Percentiles rank a stretch among this genome's conserved stretches.
phyloP scores from a whole-genome alignment of 352 stramenopile genomes.

The Globisporangium perplexum region DNA sequence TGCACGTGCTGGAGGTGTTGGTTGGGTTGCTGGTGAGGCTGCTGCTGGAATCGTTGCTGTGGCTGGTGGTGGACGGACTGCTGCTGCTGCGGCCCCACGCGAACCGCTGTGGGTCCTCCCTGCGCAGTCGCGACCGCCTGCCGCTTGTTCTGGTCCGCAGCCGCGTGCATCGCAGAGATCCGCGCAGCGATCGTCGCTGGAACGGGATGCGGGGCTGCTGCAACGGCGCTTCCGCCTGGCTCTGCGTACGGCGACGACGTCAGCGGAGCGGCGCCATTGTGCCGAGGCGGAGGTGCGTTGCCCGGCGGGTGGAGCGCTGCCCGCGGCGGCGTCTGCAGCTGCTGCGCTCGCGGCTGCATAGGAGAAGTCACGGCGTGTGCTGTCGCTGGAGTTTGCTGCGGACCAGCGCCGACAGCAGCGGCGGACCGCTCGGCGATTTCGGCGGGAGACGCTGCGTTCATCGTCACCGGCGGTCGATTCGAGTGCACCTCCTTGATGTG shows the following conservation, averaged over 20 bases:
- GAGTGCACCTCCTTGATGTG: slow-evolving; percentile 77
- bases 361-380: neutral
- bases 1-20: slow-evolving; percentile 1
- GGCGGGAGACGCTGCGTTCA: slow-evolving; percentile 9
- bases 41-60: slow-evolving; percentile 6
- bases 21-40: slow-evolving; percentile 1
- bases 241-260: slow-evolving; percentile 5
- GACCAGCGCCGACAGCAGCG: too few relatives aligned
- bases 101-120: slow-evolving; percentile 6
- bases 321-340: slow-evolving; percentile 5
- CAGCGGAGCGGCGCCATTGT: neutral
- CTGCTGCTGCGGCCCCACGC: slow-evolving; percentile 7
- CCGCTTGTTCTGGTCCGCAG: slow-evolving; percentile 18
- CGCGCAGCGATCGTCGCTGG: slow-evolving; percentile 18
- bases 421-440: slow-evolving; percentile 2
- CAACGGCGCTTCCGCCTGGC: neutral
- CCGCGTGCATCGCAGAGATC: slow-evolving; percentile 27
- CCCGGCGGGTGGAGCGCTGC: slow-evolving; percentile 1
- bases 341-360: neutral
- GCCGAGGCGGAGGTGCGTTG: slow-evolving; percentile 1
- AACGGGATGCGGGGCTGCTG: slow-evolving; percentile 10
- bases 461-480: slow-evolving; percentile 25
- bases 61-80: slow-evolving; percentile 3
- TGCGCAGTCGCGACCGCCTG: slow-evolving; percentile 11
- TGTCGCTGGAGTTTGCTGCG: neutral